These are phyloP conservation scores for Fistulinella prunicolor DNA, from an alignment of 768 basidiomycete genomes.

Conservation along the genomic window DNA sequence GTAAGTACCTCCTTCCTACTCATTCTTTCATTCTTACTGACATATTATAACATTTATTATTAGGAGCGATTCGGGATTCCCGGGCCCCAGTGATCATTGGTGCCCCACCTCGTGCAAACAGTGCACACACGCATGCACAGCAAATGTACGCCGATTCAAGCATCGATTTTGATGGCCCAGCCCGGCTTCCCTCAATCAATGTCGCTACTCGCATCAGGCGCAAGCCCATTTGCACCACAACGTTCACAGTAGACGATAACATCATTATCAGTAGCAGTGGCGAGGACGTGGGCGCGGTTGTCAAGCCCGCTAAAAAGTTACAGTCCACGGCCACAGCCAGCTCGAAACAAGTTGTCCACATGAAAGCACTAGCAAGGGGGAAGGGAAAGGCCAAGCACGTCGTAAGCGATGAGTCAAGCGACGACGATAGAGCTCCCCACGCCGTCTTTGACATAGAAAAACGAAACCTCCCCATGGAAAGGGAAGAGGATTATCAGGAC, in stretches of 20 bases:
- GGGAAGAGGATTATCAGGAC: no score
- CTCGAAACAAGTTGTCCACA: not conserved
- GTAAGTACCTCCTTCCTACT: not conserved
- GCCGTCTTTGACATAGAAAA: no score
- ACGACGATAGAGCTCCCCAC: not conserved
- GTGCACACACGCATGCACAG: not conserved
- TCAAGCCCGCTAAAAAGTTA: not conserved
- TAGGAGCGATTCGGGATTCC: conserved; percentile 1
- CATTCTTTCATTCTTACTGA: not conserved
- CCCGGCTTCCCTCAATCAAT: not conserved
- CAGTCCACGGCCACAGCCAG: no score
- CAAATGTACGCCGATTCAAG: not conserved
- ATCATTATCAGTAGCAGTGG: not conserved
- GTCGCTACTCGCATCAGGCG: not conserved
- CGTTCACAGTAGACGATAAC: not conserved
- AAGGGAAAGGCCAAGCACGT: not conserved
- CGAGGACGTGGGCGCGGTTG: not conserved
- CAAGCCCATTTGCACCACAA: not conserved
- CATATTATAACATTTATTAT: not conserved
- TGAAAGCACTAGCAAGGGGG: not conserved
- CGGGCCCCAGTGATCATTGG: not conserved
- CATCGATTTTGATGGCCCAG: not conserved
- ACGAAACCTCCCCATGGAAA: no score
- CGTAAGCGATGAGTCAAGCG: not conserved
- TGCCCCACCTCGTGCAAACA: not conserved